Conservation (phyloP, 352 stramenopile species). For the Thraustotheca clavata region DNA sequence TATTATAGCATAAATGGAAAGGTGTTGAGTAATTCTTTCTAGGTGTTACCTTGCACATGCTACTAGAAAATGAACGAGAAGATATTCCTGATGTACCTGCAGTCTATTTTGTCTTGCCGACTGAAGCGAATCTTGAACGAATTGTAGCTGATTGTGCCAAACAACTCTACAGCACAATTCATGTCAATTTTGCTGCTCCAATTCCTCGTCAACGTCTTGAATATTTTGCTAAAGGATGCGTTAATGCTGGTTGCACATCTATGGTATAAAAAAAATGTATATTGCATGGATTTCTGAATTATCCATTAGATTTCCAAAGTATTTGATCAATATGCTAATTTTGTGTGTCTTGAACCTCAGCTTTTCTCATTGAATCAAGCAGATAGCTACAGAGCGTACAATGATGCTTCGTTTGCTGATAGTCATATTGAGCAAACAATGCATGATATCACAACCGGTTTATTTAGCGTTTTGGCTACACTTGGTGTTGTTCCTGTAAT, state of each 20-base stretch:
- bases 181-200: conserved; percentile 94
- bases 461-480: conserved; percentile 94
- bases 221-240: conserved; percentile 65
- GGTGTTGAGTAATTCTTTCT: neutral
- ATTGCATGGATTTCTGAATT: neutral
- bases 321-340: conserved; percentile 97
- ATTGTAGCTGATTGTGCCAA: conserved; percentile 92
- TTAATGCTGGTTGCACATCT: conserved; percentile 65
- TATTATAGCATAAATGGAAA: neutral
- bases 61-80: conserved; percentile 91
- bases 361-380: conserved; percentile 92
- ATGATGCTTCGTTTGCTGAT: conserved; percentile 77
- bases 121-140: conserved; percentile 89
- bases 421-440: conserved; percentile 75
- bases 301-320: conserved; percentile 87
- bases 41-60: conserved; percentile 96
- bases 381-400: conserved; percentile 92
- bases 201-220: conserved; percentile 83
- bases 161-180: conserved; percentile 87
- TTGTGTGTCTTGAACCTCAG: conserved; percentile 92
- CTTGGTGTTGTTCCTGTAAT: conserved; percentile 92
- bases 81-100: conserved; percentile 95
- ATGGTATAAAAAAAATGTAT: conserved; percentile 35
- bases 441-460: conserved; percentile 48
- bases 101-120: conserved; percentile 97